These are phyloP conservation scores for Mastigamoeba balamuthi DNA, from an alignment of 78 protist species.

Conservation along the genomic window DNA sequence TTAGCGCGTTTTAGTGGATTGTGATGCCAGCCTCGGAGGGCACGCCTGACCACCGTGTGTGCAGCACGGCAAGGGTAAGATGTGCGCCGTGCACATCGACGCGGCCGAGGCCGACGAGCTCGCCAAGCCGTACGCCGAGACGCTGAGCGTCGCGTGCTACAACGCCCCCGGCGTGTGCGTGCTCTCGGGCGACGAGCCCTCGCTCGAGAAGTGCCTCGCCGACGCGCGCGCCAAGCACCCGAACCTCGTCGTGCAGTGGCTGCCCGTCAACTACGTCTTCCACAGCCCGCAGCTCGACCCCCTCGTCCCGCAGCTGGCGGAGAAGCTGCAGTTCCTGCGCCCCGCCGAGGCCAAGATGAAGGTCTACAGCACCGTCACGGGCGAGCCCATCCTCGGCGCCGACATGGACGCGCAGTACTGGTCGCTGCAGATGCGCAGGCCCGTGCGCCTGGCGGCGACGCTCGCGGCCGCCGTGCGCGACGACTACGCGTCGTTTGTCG, in stretches of 20 bases:
- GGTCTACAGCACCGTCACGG: not conserved
- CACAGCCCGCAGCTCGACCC: not conserved
- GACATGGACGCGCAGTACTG: not conserved
- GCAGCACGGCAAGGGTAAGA: not conserved
- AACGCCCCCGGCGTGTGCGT: not conserved
- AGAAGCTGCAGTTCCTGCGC: not conserved
- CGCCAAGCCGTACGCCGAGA: not conserved
- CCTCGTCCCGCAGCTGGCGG: not conserved
- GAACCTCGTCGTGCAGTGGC: not conserved
- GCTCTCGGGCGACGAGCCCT: not conserved
- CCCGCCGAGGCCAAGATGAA: not conserved
- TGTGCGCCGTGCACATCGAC: not conserved
- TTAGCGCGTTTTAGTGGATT: too few relatives aligned
- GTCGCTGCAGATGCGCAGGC: not conserved
- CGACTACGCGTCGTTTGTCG: not conserved
- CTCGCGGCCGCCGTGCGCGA: not conserved
- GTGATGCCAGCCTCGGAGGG: too few relatives aligned
- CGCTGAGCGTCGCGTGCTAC: not conserved
- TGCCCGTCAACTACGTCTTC: not conserved
- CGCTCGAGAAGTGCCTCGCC: not conserved
- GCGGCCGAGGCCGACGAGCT: not conserved
- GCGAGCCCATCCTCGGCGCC: not conserved
- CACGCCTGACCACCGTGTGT: too few relatives aligned
- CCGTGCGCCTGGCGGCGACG: not conserved
- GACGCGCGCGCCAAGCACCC: too few relatives aligned